Percentiles rank a stretch among this genome's conserved stretches.
These are phyloP conservation scores for Arthrobotrys conoides DNA, from an alignment of 2,329 filamentous ascomycete species.

Conservation along the genomic window DNA sequence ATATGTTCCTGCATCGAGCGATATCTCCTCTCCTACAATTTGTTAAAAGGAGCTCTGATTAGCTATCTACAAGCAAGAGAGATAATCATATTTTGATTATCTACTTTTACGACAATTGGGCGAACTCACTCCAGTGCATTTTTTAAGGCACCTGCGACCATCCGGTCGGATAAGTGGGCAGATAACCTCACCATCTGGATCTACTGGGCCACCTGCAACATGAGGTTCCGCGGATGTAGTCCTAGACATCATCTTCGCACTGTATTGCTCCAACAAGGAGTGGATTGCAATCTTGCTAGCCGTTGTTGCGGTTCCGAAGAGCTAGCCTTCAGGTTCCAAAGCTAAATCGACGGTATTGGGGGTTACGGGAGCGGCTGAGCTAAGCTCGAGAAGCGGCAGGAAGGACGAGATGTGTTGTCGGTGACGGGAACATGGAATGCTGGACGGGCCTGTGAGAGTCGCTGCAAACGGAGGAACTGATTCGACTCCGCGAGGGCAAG, in stretches of 20 bases:
- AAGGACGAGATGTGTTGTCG: constrained; percentile 59
- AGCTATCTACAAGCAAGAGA: constrained; percentile 4
- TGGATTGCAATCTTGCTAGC: constrained; percentile 20
- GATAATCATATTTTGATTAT: constrained; percentile 8
- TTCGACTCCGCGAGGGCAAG: constrained; percentile 49
- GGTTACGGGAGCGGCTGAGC: constrained; percentile 48
- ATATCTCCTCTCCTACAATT: constrained; percentile 70
- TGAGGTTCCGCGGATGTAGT: constrained; percentile 58
- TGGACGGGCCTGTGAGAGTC: constrained; percentile 3
- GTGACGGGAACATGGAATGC: constrained; percentile 60
- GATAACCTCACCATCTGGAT: constrained; percentile 78
- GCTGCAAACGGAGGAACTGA: constrained; percentile 56
- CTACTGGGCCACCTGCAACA: constrained; percentile 61
- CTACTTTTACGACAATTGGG: constrained; percentile 8
- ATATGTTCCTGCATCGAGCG: constrained; percentile 99
- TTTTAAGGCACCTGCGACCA: constrained; percentile 95
- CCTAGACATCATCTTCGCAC: constrained; percentile 55
- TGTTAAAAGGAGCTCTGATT: constrained; percentile 17
- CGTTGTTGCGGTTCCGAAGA: constrained; percentile 34
- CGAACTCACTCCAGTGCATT: constrained; percentile 93
- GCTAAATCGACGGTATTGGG: constrained; percentile 24
- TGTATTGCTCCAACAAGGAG: constrained; percentile 25
- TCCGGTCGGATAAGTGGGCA: constrained; percentile 96
- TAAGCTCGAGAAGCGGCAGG: constrained; percentile 58
- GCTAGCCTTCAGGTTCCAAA: constrained; percentile 23